Base-by-base conservation (phyloP, 768 basidiomycete genomes). In the Leucosporidium scottii region DNA sequence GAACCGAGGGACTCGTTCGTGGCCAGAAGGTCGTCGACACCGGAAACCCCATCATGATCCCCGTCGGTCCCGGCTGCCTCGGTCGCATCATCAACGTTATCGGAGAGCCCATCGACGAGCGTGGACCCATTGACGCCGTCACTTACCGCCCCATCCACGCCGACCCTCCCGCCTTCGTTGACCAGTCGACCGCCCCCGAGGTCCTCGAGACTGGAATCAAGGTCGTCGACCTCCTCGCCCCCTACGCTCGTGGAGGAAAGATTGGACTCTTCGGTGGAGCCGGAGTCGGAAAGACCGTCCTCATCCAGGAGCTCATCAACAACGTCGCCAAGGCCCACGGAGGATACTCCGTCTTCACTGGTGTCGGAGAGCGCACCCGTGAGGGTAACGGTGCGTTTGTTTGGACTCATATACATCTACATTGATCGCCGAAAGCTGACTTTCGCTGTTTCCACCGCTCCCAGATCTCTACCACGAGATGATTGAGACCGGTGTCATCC, bases 51-150 rank as follows among this genome's bases (percentile, higher is more conserved):
- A 99, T 99, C 81, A 84, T 84, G 81, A 91, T 99, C 71, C 96
- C 96, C 74, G 96, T 99, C 77, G 96, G 96, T 72, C 85, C 85
- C 69, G 91, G 85, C 66, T 93, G 91, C 65, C 87, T 99, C 67
- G 96, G 96, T 59, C 92, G 96, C 78, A 99, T 99, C 85, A 98
- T 99, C 92, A 99, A 98, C 82, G 96, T 99, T 81, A 98, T 99
- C 82, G 96, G 96, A 77, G 93, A 98, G 80, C 93, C 96, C 78
- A 98, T 99, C 79, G 96, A 99, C 81, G 93, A 98, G 81, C 93
- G 96, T 82, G 96, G 96, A 68, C 93, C 93, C 73, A 97, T 98
- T 83, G 89, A 90, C 81, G 94, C 93, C 78, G 91, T 88, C 71
- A 56, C 66, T 28, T 63, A 58, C 71, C 85, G 78, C 71, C 90